Percentiles rank a stretch among this genome's conserved stretches.
Conservation (phyloP, 345 rosid species). For the Psidium friedrichsthalianum region DNA sequence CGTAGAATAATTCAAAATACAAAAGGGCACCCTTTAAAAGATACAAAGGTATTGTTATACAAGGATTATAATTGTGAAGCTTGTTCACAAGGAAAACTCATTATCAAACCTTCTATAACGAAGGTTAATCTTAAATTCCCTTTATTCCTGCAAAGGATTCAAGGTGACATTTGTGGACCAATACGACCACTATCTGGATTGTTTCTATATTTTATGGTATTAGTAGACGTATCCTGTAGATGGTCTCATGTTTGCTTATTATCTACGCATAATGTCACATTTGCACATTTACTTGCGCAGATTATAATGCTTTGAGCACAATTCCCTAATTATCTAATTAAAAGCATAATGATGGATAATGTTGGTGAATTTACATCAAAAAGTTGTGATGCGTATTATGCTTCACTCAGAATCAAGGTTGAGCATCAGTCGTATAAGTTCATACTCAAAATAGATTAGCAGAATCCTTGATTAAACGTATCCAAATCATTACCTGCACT, state of each 20-base stretch:
- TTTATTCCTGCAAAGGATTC: neutral
- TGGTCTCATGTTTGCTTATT: slow-evolving; percentile 1
- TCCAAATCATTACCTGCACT: neutral
- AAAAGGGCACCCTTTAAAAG: neutral
- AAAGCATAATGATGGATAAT: slow-evolving; percentile 1
- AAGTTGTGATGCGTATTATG: neutral
- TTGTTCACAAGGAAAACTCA: slow-evolving; percentile 3
- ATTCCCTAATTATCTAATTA: slow-evolving; percentile 1
- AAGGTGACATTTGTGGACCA: neutral
- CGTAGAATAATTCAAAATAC: neutral
- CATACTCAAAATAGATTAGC: neutral
- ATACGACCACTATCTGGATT: neutral
- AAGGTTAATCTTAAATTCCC: neutral
- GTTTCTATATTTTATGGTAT: neutral
- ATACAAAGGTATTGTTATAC: neutral
- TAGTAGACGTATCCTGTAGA: neutral
- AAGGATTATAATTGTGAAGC: neutral
- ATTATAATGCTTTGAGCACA: neutral
- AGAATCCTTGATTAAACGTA: neutral
- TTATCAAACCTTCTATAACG: neutral
- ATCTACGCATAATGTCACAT: neutral
- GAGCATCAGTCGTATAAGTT: neutral
- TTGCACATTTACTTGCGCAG: neutral
- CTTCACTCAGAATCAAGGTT: neutral
- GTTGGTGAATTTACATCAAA: slow-evolving; percentile 1